These are phyloP conservation scores for Fonsecaea multimorphosa DNA, from an alignment of 2,329 filamentous ascomycete genomes.

Conservation along the genomic window DNA sequence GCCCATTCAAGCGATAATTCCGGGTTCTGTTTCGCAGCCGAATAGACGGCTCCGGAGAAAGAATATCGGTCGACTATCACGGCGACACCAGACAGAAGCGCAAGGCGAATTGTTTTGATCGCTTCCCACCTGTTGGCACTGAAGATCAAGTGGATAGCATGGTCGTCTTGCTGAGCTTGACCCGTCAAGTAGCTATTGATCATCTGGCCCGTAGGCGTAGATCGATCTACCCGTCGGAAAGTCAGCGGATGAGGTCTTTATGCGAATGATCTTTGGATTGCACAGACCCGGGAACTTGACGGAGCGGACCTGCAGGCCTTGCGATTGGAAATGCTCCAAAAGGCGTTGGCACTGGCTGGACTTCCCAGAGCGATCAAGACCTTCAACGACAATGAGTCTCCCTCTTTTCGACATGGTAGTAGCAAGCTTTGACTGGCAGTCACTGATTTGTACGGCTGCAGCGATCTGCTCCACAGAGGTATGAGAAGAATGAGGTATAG, in stretches of 20 bases:
- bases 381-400: constrained; percentile 82
- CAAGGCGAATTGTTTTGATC: constrained; percentile 49
- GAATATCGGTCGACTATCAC: constrained; percentile 93
- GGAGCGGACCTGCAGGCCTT: constrained; percentile 61
- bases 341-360: constrained; percentile 83
- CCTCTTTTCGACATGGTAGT: constrained; percentile 51
- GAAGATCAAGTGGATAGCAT: constrained; percentile 88
- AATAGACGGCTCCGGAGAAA: constrained; percentile 92
- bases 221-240: constrained; percentile 68
- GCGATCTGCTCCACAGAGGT: not conserved
- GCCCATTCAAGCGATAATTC: constrained; percentile 77
- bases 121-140: constrained; percentile 89
- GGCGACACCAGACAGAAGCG: constrained; percentile 70
- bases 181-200: constrained; percentile 83
- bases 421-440: not conserved
- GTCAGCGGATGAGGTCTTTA: constrained; percentile 6
- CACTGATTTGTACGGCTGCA: not conserved
- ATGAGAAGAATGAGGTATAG: not conserved
- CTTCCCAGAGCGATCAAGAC: constrained; percentile 88
- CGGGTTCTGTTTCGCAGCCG: constrained; percentile 80
- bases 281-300: constrained; percentile 70
- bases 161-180: constrained; percentile 76
- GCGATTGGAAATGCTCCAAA: constrained; percentile 57
- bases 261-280: not conserved
- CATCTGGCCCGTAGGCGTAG: constrained; percentile 83